Evolutionary conservation across 139 green algal species (phyloP).

Genomic region (Dunaliella primolecta): DNA sequence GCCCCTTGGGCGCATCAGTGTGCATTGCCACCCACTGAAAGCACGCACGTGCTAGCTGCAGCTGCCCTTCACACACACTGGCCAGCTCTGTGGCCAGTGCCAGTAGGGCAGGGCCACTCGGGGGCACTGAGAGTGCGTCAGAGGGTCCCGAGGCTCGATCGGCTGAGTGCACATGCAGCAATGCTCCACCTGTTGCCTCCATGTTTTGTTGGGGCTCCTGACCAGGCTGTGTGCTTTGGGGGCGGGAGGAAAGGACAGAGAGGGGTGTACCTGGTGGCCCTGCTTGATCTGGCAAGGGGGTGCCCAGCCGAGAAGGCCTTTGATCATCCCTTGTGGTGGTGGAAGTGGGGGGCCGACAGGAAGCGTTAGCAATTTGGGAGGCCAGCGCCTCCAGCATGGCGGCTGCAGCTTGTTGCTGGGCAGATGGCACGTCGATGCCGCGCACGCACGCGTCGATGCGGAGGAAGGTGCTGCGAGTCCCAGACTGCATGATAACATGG

Average conservation of each 20-base stretch:
- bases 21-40: constrained; percentile 53
- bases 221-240: no score
- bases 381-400: neutral
- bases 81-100: constrained; percentile 20
- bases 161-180: neutral
- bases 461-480: neutral
- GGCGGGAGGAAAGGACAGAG: no score
- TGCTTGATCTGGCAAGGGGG: no score
- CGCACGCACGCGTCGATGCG: constrained; percentile 34
- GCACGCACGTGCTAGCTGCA: constrained; percentile 48
- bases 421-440: neutral
- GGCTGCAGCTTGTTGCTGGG: neutral
- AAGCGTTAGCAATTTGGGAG: no score
- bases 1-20: constrained; percentile 9
- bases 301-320: no score
- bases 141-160: neutral
- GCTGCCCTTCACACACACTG: constrained; percentile 29
- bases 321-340: no score
- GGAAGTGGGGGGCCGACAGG: no score
- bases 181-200: no score
- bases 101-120: constrained; percentile 1
- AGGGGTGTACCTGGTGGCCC: no score
- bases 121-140: neutral
- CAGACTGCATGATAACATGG: no score
- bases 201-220: no score